A percentile compares a stretch with the other conserved stretches of the same genome.
Conservation (phyloP, 768 basidiomycete species). For the Boletus reticulatus region DNA sequence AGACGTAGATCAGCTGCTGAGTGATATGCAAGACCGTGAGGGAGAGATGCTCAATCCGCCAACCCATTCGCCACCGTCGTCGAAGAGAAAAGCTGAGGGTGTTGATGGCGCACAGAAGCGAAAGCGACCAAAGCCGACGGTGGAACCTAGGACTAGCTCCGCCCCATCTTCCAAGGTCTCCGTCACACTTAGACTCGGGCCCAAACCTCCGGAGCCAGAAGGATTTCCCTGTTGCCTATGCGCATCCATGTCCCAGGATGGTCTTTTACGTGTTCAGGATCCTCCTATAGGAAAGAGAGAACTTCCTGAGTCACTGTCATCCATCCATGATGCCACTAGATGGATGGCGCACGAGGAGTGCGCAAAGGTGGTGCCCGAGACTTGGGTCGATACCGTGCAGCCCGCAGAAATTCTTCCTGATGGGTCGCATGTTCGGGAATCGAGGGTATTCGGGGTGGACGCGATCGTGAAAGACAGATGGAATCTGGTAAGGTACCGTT, state of each 20-base stretch:
- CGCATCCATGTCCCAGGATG: conserved; percentile 49
- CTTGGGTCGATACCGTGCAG: conserved; percentile 80
- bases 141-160: conserved; percentile 5
- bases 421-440: conserved; percentile 39
- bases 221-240: conserved; percentile 70
- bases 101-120: conserved; percentile 27
- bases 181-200: conserved; percentile 66
- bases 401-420: conserved; percentile 26
- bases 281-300: conserved; percentile 59
- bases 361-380: conserved; percentile 82
- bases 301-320: conserved; percentile 37
- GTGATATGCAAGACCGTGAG: conserved; percentile 64
- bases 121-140: conserved; percentile 25
- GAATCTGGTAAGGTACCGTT: conserved; percentile 66
- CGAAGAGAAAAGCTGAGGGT: conserved; percentile 40
- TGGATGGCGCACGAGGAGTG: conserved; percentile 85
- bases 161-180: conserved; percentile 39
- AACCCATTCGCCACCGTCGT: conserved; percentile 10
- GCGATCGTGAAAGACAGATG: conserved; percentile 89
- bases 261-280: conserved; percentile 64
- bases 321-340: conserved; percentile 26
- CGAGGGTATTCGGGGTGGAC: conserved; percentile 79
- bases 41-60: conserved; percentile 36
- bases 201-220: conserved; percentile 55
- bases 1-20: conserved; percentile 84